Conservation (phyloP, 305 asterid genomes). For the Ilex paraguariensis region DNA sequence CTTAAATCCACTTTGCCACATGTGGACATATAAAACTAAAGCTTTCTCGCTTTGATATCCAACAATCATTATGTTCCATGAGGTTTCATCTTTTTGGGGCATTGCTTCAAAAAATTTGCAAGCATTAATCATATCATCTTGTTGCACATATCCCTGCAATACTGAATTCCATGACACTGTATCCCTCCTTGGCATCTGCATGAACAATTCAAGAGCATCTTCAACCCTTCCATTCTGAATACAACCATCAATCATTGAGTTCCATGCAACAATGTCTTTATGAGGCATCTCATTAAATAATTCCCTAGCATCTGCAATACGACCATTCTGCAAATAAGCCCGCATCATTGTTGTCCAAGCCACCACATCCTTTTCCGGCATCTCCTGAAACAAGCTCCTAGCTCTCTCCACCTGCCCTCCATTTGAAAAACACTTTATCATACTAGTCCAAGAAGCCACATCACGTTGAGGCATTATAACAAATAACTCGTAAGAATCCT, state of each 20-base stretch:
- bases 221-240: slow-evolving; percentile 26
- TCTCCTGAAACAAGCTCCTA: slow-evolving; percentile 40
- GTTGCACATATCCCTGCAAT: slow-evolving; percentile 40
- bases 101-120: slow-evolving; percentile 35
- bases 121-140: slow-evolving; percentile 31
- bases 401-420: slow-evolving; percentile 43
- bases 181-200: slow-evolving; percentile 37
- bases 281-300: slow-evolving; percentile 46
- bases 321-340: slow-evolving; percentile 39
- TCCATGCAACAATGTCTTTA: slow-evolving; percentile 55
- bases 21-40: slow-evolving; percentile 31
- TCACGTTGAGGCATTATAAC: slow-evolving; percentile 36
- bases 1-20: slow-evolving; percentile 36
- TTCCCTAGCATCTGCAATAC: slow-evolving; percentile 32
- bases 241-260: slow-evolving; percentile 51
- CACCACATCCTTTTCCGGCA: slow-evolving; percentile 56
- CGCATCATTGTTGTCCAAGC: slow-evolving; percentile 62
- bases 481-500: slow-evolving; percentile 38
- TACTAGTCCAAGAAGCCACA: slow-evolving; percentile 61
- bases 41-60: slow-evolving; percentile 52
- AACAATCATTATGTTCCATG: slow-evolving; percentile 60
- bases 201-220: slow-evolving; percentile 39
- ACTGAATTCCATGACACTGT: slow-evolving; percentile 52
- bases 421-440: slow-evolving; percentile 39
- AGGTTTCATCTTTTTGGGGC: slow-evolving; percentile 45